These are phyloP conservation scores for Macrocystidia cucumis DNA, from an alignment of 1,284 basidiomycete species.

Conservation along the genomic window DNA sequence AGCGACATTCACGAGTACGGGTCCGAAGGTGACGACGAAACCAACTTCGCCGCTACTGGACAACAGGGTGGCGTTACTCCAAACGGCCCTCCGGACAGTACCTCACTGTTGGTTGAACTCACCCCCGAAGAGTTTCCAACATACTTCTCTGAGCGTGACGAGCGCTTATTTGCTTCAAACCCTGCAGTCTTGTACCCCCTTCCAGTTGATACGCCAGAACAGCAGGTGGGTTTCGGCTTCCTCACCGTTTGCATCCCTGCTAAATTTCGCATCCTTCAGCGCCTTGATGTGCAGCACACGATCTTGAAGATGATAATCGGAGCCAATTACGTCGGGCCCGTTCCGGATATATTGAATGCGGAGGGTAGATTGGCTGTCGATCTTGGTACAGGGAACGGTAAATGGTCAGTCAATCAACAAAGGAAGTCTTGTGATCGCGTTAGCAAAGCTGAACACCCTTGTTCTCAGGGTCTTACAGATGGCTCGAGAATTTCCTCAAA, in stretches of 20 bases:
- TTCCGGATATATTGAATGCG: slow-evolving; percentile 37
- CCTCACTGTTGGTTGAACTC: slow-evolving; percentile 22
- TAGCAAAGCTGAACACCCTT: slow-evolving; percentile 9
- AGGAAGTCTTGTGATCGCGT: slow-evolving; percentile 6
- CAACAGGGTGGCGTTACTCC: slow-evolving; percentile 8
- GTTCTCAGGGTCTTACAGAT: slow-evolving; percentile 60
- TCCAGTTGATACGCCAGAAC: slow-evolving; percentile 58
- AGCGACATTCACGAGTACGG: slow-evolving; percentile 1
- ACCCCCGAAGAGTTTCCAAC: slow-evolving; percentile 39
- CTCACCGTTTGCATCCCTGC: slow-evolving; percentile 3
- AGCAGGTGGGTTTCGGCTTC: slow-evolving; percentile 33
- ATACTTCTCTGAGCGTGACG: slow-evolving; percentile 48
- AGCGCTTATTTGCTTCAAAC: slow-evolving; percentile 61
- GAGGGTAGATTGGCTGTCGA: slow-evolving; percentile 47
- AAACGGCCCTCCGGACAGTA: slow-evolving; percentile 11
- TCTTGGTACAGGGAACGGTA: slow-evolving; percentile 62
- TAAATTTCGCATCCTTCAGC: slow-evolving; percentile 24
- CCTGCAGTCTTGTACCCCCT: slow-evolving; percentile 50
- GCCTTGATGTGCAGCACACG: slow-evolving; percentile 40
- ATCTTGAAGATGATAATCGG: slow-evolving; percentile 41
- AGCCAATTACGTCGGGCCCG: slow-evolving; percentile 49
- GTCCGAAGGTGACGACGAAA: slow-evolving; percentile 13
- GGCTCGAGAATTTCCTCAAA: slow-evolving; percentile 54
- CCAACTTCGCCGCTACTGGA: slow-evolving; percentile 4
- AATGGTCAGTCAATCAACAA: slow-evolving; percentile 40